Base-by-base conservation (phyloP, 1,139 yeast species). In the Meyerozyma carpophila region DNA sequence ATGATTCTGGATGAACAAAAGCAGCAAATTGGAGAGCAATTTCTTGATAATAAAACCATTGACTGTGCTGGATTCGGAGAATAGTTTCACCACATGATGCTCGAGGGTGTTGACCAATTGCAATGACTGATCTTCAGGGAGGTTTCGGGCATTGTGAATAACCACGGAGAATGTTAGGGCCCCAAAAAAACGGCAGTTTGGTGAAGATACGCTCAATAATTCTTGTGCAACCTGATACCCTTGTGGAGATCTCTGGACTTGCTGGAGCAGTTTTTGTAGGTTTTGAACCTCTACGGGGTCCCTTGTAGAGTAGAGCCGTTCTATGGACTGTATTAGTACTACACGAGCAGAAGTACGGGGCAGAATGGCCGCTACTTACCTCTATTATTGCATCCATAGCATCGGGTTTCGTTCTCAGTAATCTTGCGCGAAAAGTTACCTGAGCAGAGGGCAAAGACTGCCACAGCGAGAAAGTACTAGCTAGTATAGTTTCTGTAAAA, bases 161-260 rank as follows among this genome's bases (percentile, higher is more conserved):
- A 81, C 81, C 8, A 73, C 77, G 0, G 89, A 75, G 44, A 79
- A 78, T 0, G 91, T 83, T 45, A 84, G 64, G 0, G 91, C 91
- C 1, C 93, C 93, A 56, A 84, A 84, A 58, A 80, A 85, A 52
- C 76, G 74, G 44, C 83, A 81, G 52, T 79, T 78, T 32, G 66
- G 52, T 3, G 79, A 72, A 8, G 61, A 57, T 3, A 62, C 63
- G 5, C 61, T 55, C 29, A 82, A 58, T 24, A 84, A 61, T 37
- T 68, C 59, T 43, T 70, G 68, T 0, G 87, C 89, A 28, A 83
- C 54, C 8, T 58, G 53, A 48, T 71, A 62, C 0, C 85, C 87
- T 41, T 70, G 58, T 2, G 65, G 60, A 2, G 82, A 75, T 49
- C 66, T 74, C 56, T 85, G 93, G 6, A 81, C 58, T 2, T 54